Conservation (phyloP, 306 rosid genomes). For the Chamaecrista fasciculata region DNA sequence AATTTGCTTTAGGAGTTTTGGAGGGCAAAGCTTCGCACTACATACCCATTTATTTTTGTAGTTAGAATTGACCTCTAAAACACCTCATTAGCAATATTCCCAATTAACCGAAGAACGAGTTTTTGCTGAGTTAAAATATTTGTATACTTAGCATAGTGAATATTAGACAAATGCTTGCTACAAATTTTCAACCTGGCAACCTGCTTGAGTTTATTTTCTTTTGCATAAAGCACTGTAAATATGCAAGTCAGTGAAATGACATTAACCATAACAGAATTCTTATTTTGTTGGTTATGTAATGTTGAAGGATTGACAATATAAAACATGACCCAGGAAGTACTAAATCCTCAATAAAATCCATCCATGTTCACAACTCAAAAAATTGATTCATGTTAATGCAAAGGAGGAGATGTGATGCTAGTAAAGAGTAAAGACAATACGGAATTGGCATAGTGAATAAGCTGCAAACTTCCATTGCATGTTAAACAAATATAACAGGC, state of each 20-base stretch:
- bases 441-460: neutral
- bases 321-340: too few relatives aligned
- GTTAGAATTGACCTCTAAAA: slow-evolving; percentile 76
- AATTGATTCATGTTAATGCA: neutral
- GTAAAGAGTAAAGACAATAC: too few relatives aligned
- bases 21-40: slow-evolving; percentile 85
- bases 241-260: too few relatives aligned
- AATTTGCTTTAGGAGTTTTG: slow-evolving; percentile 58
- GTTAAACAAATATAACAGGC: slow-evolving; percentile 7
- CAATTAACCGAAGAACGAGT: slow-evolving; percentile 80
- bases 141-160: slow-evolving; percentile 36
- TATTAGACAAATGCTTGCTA: neutral
- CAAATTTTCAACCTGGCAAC: neutral
- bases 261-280: too few relatives aligned
- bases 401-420: neutral
- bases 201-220: too few relatives aligned
- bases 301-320: too few relatives aligned
- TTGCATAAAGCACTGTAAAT: too few relatives aligned
- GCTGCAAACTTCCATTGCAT: neutral
- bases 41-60: slow-evolving; percentile 80
- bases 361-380: too few relatives aligned
- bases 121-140: slow-evolving; percentile 96
- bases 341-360: too few relatives aligned
- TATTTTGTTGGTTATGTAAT: too few relatives aligned
- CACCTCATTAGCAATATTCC: slow-evolving; percentile 82